Evolutionary conservation across 164 flowering plant species (phyloP), one percentile per base, ranked within the genome.

Genomic region (Vitis riparia): DNA sequence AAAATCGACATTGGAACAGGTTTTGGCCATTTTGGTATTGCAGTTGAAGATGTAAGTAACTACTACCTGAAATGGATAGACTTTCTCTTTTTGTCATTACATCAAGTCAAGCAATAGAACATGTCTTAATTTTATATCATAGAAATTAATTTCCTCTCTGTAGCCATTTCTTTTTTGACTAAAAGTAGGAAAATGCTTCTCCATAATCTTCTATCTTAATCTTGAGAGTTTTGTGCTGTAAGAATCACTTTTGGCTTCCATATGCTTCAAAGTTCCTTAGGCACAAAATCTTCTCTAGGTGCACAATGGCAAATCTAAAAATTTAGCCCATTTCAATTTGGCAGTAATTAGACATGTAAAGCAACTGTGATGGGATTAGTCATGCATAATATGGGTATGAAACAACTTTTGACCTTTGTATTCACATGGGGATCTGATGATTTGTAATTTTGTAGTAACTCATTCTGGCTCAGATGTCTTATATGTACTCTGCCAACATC

Each of bases 21-120:
- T 3, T 81, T 84, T 73, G 85, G 87, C 14, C 78, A 84, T 71
- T 81, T 84, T 71, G 87, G 85, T 9, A 63, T 83, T 65, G 80
- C 74, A 13, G 82, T 81, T 9, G 84, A 81, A 47, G 76, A 83
- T 80, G 84, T 83, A 68, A 75, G 83, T 72, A 68, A 14, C 37
- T 32, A 48, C 50, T 58, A 9, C n/a, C 11, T 52, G 16, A 61
- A 16, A 9, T 61, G n/a, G 44, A 64, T 17, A 15, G 8, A 55
- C 51, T 9, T 66, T 32, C 4, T 66, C n/a, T 9, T 15, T 32
- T 55, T 55, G n/a, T 61, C 11, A 60, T 11, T 60, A n/a, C 10
- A 61, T 44, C 15, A 61, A 30, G 2, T 32, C 44, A 37, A 37
- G 7, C 44, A 37, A 3, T 37, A 23, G 44, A 37, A 37, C 44